Conservation (phyloP, 2,329 filamentous ascomycete genomes). For the Coniochaeta hoffmannii region DNA sequence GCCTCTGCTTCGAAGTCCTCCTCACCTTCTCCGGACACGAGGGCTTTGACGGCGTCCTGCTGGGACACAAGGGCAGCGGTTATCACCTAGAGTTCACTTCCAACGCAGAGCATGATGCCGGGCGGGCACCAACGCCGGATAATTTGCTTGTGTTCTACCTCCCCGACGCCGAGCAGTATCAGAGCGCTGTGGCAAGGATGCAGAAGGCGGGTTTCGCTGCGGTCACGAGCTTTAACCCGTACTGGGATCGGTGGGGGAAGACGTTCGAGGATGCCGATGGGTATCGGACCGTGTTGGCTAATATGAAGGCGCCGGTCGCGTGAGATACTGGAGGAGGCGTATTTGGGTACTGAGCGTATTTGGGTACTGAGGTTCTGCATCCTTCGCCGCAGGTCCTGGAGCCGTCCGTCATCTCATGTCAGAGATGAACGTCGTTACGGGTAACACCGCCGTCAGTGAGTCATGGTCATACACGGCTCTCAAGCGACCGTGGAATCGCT, state of each 20-base stretch:
- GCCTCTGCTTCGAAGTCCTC: constrained; percentile 29
- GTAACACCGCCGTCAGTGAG: too few species aligned
- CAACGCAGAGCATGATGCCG: constrained; percentile 23
- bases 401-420: too few species aligned
- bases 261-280: constrained; percentile 38
- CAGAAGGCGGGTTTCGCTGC: constrained; percentile 23
- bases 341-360: too few species aligned
- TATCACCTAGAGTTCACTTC: constrained; percentile 38
- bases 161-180: constrained; percentile 20
- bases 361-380: too few species aligned
- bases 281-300: constrained; percentile 33
- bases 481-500: too few species aligned
- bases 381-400: too few species aligned
- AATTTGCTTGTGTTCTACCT: constrained; percentile 37
- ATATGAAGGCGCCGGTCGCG: constrained; percentile 14
- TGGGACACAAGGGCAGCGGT: constrained; percentile 26
- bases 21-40: constrained; percentile 26
- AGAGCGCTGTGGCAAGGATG: constrained; percentile 24
- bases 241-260: constrained; percentile 35
- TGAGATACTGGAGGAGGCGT: not conserved
- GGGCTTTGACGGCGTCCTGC: constrained; percentile 33
- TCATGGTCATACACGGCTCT: too few species aligned
- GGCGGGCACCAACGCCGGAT: constrained; percentile 31
- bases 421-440: too few species aligned
- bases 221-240: constrained; percentile 33